Conservation (phyloP, 371 early-diverging fungal genomes). For the Batrachochytrium dendrobatidis region DNA sequence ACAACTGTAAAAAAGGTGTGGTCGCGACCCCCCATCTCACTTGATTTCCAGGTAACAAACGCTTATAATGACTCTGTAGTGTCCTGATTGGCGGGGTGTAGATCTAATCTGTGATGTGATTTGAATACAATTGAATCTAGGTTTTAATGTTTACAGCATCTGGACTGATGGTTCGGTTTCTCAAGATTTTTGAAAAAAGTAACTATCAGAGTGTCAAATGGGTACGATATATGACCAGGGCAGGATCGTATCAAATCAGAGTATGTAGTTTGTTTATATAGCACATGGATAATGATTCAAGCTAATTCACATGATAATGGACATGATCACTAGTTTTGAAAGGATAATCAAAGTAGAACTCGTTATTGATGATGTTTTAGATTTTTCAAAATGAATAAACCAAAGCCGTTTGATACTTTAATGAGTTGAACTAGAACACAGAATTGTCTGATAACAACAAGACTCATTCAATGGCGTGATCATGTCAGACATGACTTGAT, state of each 20-base stretch:
- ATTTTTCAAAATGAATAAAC: too few species aligned
- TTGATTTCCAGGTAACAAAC: slow-evolving; percentile 76
- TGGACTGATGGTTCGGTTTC: slow-evolving; percentile 76
- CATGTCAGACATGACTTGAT: too few species aligned
- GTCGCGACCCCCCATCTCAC: slow-evolving; percentile 84
- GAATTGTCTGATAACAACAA: too few species aligned
- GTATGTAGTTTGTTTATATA: slow-evolving; percentile 4
- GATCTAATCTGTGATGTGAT: not conserved
- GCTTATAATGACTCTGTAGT: not conserved
- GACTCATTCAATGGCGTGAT: too few species aligned
- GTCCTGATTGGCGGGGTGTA: not conserved
- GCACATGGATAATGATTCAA: not conserved
- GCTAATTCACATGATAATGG: too few species aligned
- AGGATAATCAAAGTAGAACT: too few species aligned
- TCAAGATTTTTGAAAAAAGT: slow-evolving; percentile 87
- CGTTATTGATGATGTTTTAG: too few species aligned
- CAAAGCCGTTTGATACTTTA: too few species aligned
- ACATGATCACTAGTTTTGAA: too few species aligned
- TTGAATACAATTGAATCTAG: slow-evolving; percentile 19
- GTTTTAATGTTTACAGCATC: slow-evolving; percentile 82
- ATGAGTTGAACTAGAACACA: too few species aligned
- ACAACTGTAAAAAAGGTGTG: slow-evolving; percentile 75
- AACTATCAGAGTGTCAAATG: slow-evolving; percentile 85
- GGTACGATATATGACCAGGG: slow-evolving; percentile 91
- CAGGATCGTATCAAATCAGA: slow-evolving; percentile 80